A percentile compares a stretch with the other conserved stretches of the same genome.
phyloP scores from a whole-genome alignment of 228 moss, liverwort and hornwort genomes.

The Sphagnum magellanicum region DNA sequence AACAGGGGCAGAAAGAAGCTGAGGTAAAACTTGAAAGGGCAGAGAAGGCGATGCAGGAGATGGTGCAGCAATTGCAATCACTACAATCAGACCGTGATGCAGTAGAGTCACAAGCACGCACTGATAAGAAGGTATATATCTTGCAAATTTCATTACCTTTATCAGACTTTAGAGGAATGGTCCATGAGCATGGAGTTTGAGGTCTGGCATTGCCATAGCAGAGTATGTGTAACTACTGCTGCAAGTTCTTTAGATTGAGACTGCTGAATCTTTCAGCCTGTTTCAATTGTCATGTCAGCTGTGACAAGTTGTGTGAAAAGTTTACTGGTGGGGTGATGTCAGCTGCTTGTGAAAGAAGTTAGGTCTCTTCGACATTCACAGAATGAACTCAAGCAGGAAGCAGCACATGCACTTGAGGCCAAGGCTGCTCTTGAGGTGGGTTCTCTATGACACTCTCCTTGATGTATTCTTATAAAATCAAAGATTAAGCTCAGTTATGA shows the following conservation, averaged over 20 bases:
- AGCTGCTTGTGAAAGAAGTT: conserved; percentile 79
- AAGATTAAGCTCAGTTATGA: too few relatives aligned
- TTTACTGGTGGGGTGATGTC: neutral
- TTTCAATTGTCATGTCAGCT: too few relatives aligned
- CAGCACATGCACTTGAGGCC: conserved; percentile 57
- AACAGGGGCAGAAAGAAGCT: conserved; percentile 47
- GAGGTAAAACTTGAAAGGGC: conserved; percentile 42
- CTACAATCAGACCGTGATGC: conserved; percentile 68
- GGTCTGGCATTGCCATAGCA: too few relatives aligned
- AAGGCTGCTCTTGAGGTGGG: conserved; percentile 65
- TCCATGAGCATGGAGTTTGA: too few relatives aligned
- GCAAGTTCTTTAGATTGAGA: too few relatives aligned
- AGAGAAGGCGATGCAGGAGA: conserved; percentile 54
- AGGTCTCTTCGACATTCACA: conserved; percentile 71
- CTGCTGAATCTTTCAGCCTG: too few relatives aligned
- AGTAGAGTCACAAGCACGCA: conserved; percentile 66
- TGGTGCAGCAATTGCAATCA: conserved; percentile 41
- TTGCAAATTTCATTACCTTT: neutral
- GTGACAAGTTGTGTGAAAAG: too few relatives aligned
- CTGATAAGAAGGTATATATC: conserved; percentile 66
- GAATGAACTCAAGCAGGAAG: conserved; percentile 63
- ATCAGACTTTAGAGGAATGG: too few relatives aligned
- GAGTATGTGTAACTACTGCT: too few relatives aligned
- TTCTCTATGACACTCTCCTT: neutral
- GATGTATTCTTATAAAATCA: too few relatives aligned